Evolutionary conservation across 2,329 filamentous ascomycete genomes (phyloP).

Genomic region (Phoma sp.): DNA sequence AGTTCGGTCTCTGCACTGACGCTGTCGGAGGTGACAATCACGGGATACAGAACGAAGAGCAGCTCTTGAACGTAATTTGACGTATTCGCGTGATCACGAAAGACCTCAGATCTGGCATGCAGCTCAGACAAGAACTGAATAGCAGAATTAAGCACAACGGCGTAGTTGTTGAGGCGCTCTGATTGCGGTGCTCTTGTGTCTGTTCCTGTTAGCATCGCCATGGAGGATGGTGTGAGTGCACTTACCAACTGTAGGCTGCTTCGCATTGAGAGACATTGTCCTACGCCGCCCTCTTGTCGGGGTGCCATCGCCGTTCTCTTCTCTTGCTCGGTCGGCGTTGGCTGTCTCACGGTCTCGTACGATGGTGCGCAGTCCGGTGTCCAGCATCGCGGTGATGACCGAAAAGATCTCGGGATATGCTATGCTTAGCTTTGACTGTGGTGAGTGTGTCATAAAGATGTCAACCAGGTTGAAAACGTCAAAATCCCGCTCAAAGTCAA

Average conservation of each 20-base stretch:
- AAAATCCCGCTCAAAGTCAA: slow-evolving; percentile 76
- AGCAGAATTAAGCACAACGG: slow-evolving; percentile 74
- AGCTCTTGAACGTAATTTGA: slow-evolving; percentile 85
- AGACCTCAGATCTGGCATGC: slow-evolving; percentile 75
- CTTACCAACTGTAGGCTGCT: slow-evolving; percentile 52
- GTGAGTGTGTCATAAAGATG: slow-evolving; percentile 63
- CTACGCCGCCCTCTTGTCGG: slow-evolving; percentile 57
- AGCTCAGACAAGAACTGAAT: slow-evolving; percentile 81
- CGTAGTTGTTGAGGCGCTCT: slow-evolving; percentile 60
- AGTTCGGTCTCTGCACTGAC: slow-evolving; percentile 85
- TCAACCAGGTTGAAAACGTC: slow-evolving; percentile 77
- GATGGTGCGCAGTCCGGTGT: slow-evolving; percentile 73
- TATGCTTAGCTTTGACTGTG: slow-evolving; percentile 63
- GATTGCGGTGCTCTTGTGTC: slow-evolving; percentile 41
- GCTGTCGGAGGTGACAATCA: slow-evolving; percentile 84
- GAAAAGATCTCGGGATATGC: slow-evolving; percentile 78
- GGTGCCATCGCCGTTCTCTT: slow-evolving; percentile 25
- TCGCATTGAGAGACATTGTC: slow-evolving; percentile 71
- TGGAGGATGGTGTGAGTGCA: neutral
- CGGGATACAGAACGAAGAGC: slow-evolving; percentile 81
- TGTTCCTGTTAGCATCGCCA: slow-evolving; percentile 27
- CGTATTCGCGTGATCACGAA: slow-evolving; percentile 79
- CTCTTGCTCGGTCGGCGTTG: slow-evolving; percentile 21
- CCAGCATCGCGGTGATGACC: slow-evolving; percentile 85
- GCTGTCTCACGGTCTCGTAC: slow-evolving; percentile 43